Evolutionary conservation across 164 flowering plant genomes (phyloP).

Genomic region (Buxus sempervirens): DNA sequence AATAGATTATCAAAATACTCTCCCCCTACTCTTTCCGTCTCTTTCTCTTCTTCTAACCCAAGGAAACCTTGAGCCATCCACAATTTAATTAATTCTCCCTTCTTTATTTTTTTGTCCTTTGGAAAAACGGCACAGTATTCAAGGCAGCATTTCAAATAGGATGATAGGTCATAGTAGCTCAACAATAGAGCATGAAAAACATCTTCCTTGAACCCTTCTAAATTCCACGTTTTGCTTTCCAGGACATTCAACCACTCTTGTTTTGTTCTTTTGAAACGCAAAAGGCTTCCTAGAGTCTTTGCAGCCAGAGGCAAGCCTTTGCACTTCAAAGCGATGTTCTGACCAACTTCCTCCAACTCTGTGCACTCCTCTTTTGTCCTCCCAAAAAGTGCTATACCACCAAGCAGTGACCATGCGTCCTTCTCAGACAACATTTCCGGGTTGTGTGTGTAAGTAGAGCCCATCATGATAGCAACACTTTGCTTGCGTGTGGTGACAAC

Average conservation of each 20-base stretch:
- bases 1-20: neutral
- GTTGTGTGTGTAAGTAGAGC: neutral
- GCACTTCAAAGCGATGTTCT: neutral
- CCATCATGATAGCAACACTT: neutral
- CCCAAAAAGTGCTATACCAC: neutral
- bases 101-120: neutral
- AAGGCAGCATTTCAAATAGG: neutral
- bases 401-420: neutral
- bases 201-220: neutral
- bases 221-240: neutral
- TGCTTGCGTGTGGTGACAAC: too few relatives aligned
- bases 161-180: neutral
- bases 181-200: neutral
- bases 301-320: neutral
- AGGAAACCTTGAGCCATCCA: conserved; percentile 1
- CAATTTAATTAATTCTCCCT: neutral
- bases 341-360: neutral
- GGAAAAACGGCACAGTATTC: neutral
- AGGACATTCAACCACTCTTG: neutral
- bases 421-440: neutral
- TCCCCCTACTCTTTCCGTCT: neutral
- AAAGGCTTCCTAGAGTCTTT: neutral
- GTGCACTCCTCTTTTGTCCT: neutral
- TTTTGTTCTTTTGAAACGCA: neutral
- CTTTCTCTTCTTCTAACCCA: neutral